Percentiles rank a stretch among this genome's conserved stretches.
phyloP scores from a whole-genome alignment of 2,329 filamentous ascomycete genomes.

The Fusarium algeriense region DNA sequence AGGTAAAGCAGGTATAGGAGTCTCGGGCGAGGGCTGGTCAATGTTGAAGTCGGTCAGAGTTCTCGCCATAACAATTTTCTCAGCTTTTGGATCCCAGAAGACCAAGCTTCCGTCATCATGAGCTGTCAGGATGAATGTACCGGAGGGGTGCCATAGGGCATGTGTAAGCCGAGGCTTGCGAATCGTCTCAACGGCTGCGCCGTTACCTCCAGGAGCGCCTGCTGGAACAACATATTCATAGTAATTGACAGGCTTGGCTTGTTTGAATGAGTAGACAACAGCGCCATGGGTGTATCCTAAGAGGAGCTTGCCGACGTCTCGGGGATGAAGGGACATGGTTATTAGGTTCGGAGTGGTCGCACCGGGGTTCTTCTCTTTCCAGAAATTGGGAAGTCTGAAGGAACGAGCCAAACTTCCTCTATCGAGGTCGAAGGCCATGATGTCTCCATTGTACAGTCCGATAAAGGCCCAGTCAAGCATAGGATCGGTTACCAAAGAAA shows the following conservation, averaged over 20 bases:
- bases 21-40: constrained; percentile 70
- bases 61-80: constrained; percentile 83
- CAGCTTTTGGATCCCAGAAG: constrained; percentile 94
- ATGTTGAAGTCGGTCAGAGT: constrained; percentile 81
- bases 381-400: constrained; percentile 89
- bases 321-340: constrained; percentile 85
- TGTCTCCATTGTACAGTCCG: constrained; percentile 83
- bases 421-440: constrained; percentile 94
- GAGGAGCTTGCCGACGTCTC: constrained; percentile 90
- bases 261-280: constrained; percentile 94
- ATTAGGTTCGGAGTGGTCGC: constrained; percentile 73
- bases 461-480: constrained; percentile 94
- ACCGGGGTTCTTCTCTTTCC: constrained; percentile 78
- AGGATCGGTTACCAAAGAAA: constrained; percentile 82
- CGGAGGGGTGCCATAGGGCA: constrained; percentile 94
- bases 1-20: constrained; percentile 69
- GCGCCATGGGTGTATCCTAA: constrained; percentile 93
- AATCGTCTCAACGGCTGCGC: constrained; percentile 68
- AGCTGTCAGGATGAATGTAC: constrained; percentile 86
- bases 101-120: constrained; percentile 94
- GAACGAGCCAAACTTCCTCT: constrained; percentile 75
- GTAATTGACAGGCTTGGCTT: constrained; percentile 81
- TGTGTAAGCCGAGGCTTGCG: constrained; percentile 83
- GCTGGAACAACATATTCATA: constrained; percentile 86
- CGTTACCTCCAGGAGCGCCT: constrained; percentile 87